These are phyloP conservation scores for Yamadazyma friedrichii DNA, from an alignment of 1,139 yeast genomes.

Conservation along the genomic window DNA sequence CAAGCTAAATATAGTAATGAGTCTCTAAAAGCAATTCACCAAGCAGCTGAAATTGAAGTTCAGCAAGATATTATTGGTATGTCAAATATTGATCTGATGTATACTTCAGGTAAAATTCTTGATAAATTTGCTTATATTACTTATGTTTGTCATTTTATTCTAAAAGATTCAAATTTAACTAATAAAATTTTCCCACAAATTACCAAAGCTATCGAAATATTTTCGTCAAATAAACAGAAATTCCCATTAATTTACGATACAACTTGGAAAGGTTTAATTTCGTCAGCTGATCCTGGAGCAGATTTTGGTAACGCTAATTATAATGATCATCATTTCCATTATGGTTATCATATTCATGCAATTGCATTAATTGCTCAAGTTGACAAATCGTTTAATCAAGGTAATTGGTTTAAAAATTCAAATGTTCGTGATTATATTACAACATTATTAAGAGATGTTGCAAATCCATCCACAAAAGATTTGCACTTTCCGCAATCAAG, in stretches of 20 bases:
- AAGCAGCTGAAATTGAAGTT: conserved; percentile 54
- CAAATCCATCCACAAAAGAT: conserved; percentile 38
- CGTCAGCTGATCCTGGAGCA: conserved; percentile 63
- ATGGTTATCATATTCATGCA: conserved; percentile 75
- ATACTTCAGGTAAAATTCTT: conserved; percentile 69
- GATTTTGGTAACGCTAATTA: conserved; percentile 79
- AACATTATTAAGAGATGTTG: conserved; percentile 40
- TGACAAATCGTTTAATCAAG: conserved; percentile 32
- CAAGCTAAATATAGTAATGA: conserved; percentile 34
- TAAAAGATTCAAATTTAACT: conserved; percentile 50
- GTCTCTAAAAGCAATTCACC: conserved; percentile 37
- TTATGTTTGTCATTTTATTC: conserved; percentile 57
- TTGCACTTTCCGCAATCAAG: conserved; percentile 39
- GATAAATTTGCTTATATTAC: conserved; percentile 76
- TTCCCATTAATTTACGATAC: conserved; percentile 65
- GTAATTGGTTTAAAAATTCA: conserved; percentile 30
- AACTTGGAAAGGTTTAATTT: conserved; percentile 72
- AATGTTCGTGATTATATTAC: conserved; percentile 32
- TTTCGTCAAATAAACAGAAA: conserved; percentile 55
- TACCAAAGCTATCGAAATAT: conserved; percentile 59
- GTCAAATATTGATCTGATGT: conserved; percentile 71
- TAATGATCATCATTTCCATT: conserved; percentile 83
- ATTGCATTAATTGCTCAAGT: conserved; percentile 62
- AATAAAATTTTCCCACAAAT: conserved; percentile 45
- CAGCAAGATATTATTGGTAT: conserved; percentile 53